Base-by-base conservation (phyloP, 306 rosid species). In the Cotoneaster glaucophyllus region DNA sequence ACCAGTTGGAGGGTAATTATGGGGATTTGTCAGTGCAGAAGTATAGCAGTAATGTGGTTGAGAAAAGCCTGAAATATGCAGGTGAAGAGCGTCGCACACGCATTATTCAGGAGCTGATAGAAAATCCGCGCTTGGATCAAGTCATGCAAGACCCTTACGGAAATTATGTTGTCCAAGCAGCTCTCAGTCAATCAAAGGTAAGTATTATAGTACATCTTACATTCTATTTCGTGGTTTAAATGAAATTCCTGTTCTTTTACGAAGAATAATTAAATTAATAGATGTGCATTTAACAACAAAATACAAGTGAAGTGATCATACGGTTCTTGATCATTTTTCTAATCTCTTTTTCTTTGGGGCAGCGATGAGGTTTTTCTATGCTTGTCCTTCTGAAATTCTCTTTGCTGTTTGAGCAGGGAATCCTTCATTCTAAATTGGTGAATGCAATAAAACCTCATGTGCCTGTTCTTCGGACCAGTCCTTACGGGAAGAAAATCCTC, bases 131-230 rank as follows among this genome's bases (percentile, higher is more conserved):
- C 21, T 76, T 88, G 25, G 90, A 82, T 73, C 86, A 84, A 74
- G 75, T 88, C 74, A 82, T 88, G 87, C 90, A 80, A 65, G 90
- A 88, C 77, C 87, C 88, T 58, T 86, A 78, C 21, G 92, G 88
- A 0, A 88, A 88, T 53, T 88, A 84, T 74, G 88, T 79, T 59
- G 74, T 86, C 66, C 92, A 88, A 76, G 83, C 82, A 4, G 92
- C 90, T 1, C 57, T 86, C 32, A 22, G 58, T 32, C 85, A 75
- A 8, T 75, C 90, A 10, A 83, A 84, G 85, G 92, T 88, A 54
- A 64, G 85, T 39, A 69, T 17, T 50, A 50, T 50, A 2, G 8
- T 50, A 18, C 54, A 50, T 50, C 59, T 18, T 71, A 31, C 32
- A 18, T 58, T 21, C 53, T 45, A 29, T 44, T 68, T 66, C 8